A percentile compares a stretch with the other conserved stretches of the same genome.
Evolutionary conservation across 441 rosid genomes (phyloP).

Genomic region (Jatropha multifida): DNA sequence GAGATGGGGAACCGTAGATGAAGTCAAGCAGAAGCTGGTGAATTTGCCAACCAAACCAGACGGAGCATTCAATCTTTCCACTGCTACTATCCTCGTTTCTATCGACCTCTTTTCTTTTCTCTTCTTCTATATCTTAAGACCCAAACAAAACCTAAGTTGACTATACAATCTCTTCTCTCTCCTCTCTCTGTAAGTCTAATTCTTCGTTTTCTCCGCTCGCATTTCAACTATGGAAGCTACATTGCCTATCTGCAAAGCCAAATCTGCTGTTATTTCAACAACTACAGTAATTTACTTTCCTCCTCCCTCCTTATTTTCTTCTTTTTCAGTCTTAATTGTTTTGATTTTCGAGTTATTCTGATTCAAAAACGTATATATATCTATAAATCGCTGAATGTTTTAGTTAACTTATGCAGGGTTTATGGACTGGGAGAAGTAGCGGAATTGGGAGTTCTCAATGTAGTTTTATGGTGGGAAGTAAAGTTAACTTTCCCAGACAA

Average conservation of each 20-base stretch:
- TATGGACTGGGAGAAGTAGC: constrained; percentile 42
- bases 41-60: constrained; percentile 29
- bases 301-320: not conserved
- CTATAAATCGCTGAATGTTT: not conserved
- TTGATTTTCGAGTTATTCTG: not conserved
- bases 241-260: constrained; percentile 57
- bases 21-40: constrained; percentile 12
- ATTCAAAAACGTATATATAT: no score
- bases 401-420: constrained; percentile 43
- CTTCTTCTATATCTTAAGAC: not conserved
- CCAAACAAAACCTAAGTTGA: not conserved
- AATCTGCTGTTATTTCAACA: constrained; percentile 43
- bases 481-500: constrained; percentile 55
- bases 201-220: constrained; percentile 7
- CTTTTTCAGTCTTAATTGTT: not conserved
- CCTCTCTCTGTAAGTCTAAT: constrained; percentile 1
- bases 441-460: constrained; percentile 59
- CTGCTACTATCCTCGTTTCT: constrained; percentile 37
- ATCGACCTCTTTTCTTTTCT: constrained; percentile 30
- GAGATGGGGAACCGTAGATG: not conserved
- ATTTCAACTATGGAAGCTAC: constrained; percentile 60
- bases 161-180: not conserved
- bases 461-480: constrained; percentile 51
- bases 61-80: constrained; percentile 40
- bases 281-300: constrained; percentile 46